Conservation (phyloP, 2,329 filamentous ascomycete species). For the Daldinia sp. region DNA sequence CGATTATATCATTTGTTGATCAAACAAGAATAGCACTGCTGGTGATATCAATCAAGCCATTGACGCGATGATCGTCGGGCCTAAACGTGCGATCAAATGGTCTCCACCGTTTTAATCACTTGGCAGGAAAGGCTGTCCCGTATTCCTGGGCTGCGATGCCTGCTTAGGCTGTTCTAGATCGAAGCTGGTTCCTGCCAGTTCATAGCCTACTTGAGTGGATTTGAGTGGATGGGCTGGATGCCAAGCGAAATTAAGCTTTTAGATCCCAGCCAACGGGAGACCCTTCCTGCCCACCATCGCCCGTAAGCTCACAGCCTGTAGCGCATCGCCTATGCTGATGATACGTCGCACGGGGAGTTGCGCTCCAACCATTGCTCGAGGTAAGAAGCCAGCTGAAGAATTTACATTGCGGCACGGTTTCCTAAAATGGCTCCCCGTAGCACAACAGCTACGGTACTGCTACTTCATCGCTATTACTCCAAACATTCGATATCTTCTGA, state of each 20-base stretch:
- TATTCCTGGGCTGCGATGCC: conserved; percentile 21
- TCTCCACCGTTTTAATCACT: conserved; percentile 26
- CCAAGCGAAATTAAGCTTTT: conserved; percentile 43
- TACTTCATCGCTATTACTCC: conserved; percentile 47
- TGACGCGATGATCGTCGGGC: conserved; percentile 16
- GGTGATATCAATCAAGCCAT: conserved; percentile 22
- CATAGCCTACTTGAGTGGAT: not conserved
- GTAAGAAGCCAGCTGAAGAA: conserved; percentile 10
- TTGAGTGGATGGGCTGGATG: conserved; percentile 21
- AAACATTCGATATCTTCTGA: conserved; percentile 45
- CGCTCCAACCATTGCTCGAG: conserved; percentile 13
- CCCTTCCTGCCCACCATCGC: conserved; percentile 25
- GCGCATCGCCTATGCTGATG: not conserved
- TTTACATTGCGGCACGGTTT: conserved; percentile 27
- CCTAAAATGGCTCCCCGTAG: conserved; percentile 15
- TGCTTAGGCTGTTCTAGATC: conserved; percentile 30
- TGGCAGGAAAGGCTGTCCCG: conserved; percentile 28
- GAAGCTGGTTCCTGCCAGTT: conserved; percentile 2
- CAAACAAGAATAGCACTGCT: conserved; percentile 23
- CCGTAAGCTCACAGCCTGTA: not conserved
- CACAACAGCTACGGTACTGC: conserved; percentile 16
- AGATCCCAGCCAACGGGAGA: conserved; percentile 32
- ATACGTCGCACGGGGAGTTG: conserved; percentile 11
- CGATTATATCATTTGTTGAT: conserved; percentile 33
- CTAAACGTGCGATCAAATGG: conserved; percentile 6